phyloP scores from a whole-genome alignment of 306 rosid genomes.

The Albizia julibrissin region DNA sequence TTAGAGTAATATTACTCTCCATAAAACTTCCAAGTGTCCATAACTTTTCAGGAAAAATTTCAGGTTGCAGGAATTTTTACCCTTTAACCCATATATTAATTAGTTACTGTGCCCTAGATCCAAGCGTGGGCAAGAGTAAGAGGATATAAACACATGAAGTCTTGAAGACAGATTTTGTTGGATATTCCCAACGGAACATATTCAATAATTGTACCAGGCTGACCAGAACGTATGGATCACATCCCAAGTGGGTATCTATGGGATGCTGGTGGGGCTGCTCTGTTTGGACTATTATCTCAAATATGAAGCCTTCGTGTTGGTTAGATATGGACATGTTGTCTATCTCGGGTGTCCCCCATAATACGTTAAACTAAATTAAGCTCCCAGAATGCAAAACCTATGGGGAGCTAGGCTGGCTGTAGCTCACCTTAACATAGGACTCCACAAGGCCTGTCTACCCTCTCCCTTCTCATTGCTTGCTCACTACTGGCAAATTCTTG shows the following conservation, averaged over 20 bases:
- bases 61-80: no score
- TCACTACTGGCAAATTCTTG: slow-evolving; percentile 4
- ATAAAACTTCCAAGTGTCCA: no score
- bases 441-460: slow-evolving; percentile 18
- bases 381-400: slow-evolving; percentile 35
- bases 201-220: slow-evolving; percentile 56
- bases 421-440: slow-evolving; percentile 41
- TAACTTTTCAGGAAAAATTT: no score
- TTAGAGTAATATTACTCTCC: no score
- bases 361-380: slow-evolving; percentile 33
- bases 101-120: slow-evolving; percentile 15
- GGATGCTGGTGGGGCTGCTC: slow-evolving; percentile 49
- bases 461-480: slow-evolving; percentile 4
- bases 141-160: slow-evolving; percentile 34
- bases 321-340: slow-evolving; percentile 39
- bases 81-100: no score
- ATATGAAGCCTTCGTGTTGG: slow-evolving; percentile 50
- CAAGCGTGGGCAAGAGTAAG: slow-evolving; percentile 38
- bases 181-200: slow-evolving; percentile 38
- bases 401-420: slow-evolving; percentile 70
- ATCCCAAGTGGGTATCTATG: slow-evolving; percentile 52
- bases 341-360: slow-evolving; percentile 35
- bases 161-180: slow-evolving; percentile 34
- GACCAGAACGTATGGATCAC: slow-evolving; percentile 49
- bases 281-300: slow-evolving; percentile 41